Percentiles rank a stretch among this genome's conserved stretches.
Evolutionary conservation across 345 rosid genomes (phyloP).

Genomic region (Viola odorata): DNA sequence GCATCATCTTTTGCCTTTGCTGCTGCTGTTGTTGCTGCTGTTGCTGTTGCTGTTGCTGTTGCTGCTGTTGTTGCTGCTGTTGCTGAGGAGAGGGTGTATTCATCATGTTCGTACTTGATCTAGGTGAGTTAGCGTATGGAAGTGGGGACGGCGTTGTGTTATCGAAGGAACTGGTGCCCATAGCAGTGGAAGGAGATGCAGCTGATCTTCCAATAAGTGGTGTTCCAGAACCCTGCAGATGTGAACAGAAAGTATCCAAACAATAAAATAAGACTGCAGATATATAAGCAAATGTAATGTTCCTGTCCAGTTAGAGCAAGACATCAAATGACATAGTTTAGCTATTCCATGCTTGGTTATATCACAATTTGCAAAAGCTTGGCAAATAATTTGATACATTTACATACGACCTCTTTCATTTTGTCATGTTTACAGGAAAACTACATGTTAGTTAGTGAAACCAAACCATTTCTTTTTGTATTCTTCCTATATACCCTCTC

Average conservation of each 20-base stretch:
- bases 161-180: conserved; percentile 53
- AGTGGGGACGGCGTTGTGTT: conserved; percentile 76
- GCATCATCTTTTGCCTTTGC: conserved; percentile 73
- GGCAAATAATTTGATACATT: too few species aligned
- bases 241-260: conserved; percentile 14
- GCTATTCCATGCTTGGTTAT: too few species aligned
- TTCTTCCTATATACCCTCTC: too few species aligned
- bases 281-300: neutral
- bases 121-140: conserved; percentile 86
- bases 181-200: conserved; percentile 73
- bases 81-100: conserved; percentile 89
- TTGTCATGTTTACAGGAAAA: too few species aligned
- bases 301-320: neutral
- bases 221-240: conserved; percentile 57
- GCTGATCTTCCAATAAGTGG: conserved; percentile 74
- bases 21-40: conserved; percentile 34
- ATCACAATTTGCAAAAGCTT: too few species aligned
- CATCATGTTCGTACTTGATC: conserved; percentile 67
- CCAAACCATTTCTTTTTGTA: too few species aligned
- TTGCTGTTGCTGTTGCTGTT: conserved; percentile 47
- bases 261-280: neutral
- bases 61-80: conserved; percentile 66
- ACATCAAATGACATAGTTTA: neutral
- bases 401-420: too few species aligned
- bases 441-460: too few species aligned